Evolutionary conservation across 2,329 filamentous ascomycete species (phyloP).

Genomic region (Teratosphaeria viscida): DNA sequence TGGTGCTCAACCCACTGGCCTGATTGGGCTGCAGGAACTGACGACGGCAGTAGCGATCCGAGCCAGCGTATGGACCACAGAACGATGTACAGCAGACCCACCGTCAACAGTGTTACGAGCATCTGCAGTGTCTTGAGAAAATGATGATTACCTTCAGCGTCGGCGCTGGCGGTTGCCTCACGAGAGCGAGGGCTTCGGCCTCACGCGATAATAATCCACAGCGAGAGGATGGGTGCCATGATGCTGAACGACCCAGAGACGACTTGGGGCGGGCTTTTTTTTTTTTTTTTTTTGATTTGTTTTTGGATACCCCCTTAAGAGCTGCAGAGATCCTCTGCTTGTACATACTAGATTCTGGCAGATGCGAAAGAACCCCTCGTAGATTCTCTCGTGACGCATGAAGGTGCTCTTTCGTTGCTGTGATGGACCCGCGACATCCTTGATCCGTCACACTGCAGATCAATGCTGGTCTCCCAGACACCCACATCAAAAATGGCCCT

Average conservation of each 20-base stretch:
- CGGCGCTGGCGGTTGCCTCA: slow-evolving; percentile 12
- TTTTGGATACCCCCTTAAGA: background rate
- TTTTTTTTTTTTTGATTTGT: background rate
- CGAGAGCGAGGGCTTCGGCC: background rate
- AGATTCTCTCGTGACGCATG: background rate
- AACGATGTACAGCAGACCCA: background rate
- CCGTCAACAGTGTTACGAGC: background rate
- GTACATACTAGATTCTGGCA: background rate
- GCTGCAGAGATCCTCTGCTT: background rate
- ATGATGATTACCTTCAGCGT: slow-evolving; percentile 7
- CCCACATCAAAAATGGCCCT: background rate
- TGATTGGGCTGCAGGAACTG: background rate
- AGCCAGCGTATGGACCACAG: background rate
- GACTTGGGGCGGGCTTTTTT: background rate
- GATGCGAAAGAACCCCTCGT: background rate
- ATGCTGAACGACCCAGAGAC: background rate
- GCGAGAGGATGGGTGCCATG: background rate
- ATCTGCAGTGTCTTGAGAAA: background rate
- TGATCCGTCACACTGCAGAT: background rate
- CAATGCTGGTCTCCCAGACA: background rate
- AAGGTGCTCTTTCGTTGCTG: background rate
- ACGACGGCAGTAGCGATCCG: background rate
- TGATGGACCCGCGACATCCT: background rate
- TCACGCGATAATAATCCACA: background rate
- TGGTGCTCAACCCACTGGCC: background rate